Conservation (phyloP, 768 basidiomycete genomes). For the Leccinum broughii region DNA sequence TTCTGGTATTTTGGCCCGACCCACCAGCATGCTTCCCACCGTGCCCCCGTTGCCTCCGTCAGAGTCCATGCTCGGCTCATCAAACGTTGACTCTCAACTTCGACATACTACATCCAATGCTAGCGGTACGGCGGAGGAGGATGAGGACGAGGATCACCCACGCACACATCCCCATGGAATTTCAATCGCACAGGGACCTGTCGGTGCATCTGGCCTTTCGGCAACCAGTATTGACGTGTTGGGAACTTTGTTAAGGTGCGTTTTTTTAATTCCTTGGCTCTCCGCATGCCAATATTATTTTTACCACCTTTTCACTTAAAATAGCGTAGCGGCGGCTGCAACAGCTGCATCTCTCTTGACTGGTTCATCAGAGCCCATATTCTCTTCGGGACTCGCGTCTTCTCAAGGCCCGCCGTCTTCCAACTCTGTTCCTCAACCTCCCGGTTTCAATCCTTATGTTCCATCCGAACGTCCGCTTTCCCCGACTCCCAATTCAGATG, state of each 20-base stretch:
- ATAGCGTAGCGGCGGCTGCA: slow-evolving; percentile 87
- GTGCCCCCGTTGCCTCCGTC: slow-evolving; percentile 11
- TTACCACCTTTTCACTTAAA: not conserved
- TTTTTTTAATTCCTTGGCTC: not conserved
- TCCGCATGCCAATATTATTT: not conserved
- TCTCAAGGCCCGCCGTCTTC: slow-evolving; percentile 24
- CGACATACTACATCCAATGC: slow-evolving; percentile 2
- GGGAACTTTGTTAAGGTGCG: slow-evolving; percentile 78
- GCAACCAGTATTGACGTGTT: slow-evolving; percentile 80
- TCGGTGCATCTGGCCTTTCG: slow-evolving; percentile 45
- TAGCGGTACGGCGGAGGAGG: slow-evolving; percentile 10
- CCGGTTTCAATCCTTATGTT: slow-evolving; percentile 9
- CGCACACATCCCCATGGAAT: slow-evolving; percentile 23
- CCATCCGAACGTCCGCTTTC: slow-evolving; percentile 39
- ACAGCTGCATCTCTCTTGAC: slow-evolving; percentile 84
- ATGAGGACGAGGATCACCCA: slow-evolving; percentile 18
- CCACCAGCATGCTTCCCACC: slow-evolving; percentile 32
- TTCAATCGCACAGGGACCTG: slow-evolving; percentile 28
- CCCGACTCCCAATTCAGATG: slow-evolving; percentile 41
- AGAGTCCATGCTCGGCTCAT: slow-evolving; percentile 9
- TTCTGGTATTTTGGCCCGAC: slow-evolving; percentile 42
- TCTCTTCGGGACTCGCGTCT: slow-evolving; percentile 55
- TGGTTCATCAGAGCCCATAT: slow-evolving; percentile 65
- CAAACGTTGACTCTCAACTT: slow-evolving; percentile 4
- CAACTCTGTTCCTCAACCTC: slow-evolving; percentile 14